Conservation (phyloP, 169 alveolate species). For the Blepharisma undulans region DNA sequence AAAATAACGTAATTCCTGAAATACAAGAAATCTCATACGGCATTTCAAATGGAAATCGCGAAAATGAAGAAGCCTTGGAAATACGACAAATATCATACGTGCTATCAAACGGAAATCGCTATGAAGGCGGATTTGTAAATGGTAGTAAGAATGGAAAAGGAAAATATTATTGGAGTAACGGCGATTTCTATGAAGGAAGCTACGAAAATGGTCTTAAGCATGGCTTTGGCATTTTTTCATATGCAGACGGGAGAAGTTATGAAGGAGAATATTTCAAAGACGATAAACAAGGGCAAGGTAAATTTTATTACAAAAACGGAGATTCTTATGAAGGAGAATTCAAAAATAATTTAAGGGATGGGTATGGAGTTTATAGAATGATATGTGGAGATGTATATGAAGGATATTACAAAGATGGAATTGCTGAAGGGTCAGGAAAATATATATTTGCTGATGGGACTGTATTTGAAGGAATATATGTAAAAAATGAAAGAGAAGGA, state of each 20-base stretch:
- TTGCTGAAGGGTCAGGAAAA: constrained; percentile 69
- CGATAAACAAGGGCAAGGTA: constrained; percentile 34
- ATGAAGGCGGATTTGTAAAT: no score
- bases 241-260: constrained; percentile 89
- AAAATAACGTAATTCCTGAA: no score
- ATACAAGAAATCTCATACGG: no score
- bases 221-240: constrained; percentile 87
- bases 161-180: constrained; percentile 77
- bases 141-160: constrained; percentile 87
- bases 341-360: constrained; percentile 52
- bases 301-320: constrained; percentile 46
- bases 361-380: constrained; percentile 64
- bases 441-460: constrained; percentile 60
- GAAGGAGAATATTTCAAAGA: constrained; percentile 66
- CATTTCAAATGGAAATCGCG: no score
- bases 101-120: no score
- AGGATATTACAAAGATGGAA: constrained; percentile 61
- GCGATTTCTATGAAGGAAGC: constrained; percentile 80
- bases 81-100: no score
- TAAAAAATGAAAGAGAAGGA: constrained; percentile 57
- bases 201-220: constrained; percentile 83
- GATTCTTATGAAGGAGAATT: constrained; percentile 60
- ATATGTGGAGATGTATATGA: constrained; percentile 54
- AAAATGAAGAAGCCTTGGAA: no score
- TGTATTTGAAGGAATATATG: constrained; percentile 66